phyloP scores from a whole-genome alignment of 257 asterid species.

The Jacaranda copaia region DNA sequence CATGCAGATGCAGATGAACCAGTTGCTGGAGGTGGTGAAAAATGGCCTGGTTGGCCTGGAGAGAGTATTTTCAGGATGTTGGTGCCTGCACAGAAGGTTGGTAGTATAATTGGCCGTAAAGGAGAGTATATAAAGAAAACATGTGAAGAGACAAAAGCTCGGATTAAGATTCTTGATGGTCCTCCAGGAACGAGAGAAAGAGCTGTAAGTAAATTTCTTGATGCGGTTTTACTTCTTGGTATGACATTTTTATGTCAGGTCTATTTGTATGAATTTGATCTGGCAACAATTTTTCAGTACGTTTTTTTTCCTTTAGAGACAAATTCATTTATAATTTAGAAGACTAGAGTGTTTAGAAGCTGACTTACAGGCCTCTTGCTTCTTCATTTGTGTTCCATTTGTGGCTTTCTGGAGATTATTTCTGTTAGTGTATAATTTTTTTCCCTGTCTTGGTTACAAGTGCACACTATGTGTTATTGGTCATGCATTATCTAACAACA shows the following conservation, averaged over 20 bases:
- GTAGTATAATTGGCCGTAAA: conserved; percentile 96
- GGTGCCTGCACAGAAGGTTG: conserved; percentile 98
- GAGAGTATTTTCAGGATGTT: conserved; percentile 89
- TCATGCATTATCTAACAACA: not conserved
- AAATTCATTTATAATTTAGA: not conserved
- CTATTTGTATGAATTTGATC: conserved; percentile 34
- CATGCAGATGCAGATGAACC: conserved; percentile 51
- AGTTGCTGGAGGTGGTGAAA: conserved; percentile 60
- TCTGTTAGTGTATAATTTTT: not conserved
- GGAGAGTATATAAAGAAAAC: conserved; percentile 95
- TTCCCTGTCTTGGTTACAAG: not conserved
- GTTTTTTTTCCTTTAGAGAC: conserved; percentile 10
- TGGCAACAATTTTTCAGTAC: not conserved
- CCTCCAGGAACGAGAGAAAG: conserved; percentile 95
- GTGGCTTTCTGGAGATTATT: conserved; percentile 11
- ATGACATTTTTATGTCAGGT: conserved; percentile 17
- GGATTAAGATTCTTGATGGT: conserved; percentile 97
- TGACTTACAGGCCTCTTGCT: not conserved
- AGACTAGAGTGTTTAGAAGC: not conserved
- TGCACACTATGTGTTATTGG: not conserved
- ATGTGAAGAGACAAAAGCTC: conserved; percentile 95
- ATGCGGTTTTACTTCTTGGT: conserved; percentile 17
- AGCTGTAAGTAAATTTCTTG: conserved; percentile 73
- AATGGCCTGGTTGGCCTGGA: conserved; percentile 99
- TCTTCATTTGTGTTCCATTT: conserved; percentile 6